Conservation (phyloP, 257 asterid genomes). For the Fraxinus cuspidata region DNA sequence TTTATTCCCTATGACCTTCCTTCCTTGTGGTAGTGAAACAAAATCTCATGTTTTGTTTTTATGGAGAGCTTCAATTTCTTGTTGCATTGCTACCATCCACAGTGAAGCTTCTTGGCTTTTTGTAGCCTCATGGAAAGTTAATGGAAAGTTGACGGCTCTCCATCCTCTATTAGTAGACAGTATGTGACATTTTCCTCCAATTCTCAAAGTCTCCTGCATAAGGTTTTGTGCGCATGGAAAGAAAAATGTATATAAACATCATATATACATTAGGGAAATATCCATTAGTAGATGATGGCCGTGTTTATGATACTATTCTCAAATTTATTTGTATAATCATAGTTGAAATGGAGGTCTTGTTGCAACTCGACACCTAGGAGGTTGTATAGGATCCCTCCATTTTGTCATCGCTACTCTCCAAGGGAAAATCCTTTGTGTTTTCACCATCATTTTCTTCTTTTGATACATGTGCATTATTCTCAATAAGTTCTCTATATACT, state of each 20-base stretch:
- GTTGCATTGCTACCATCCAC: too few species aligned
- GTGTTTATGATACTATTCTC: conserved; percentile 29
- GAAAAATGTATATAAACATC: background rate
- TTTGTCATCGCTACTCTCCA: conserved; percentile 22
- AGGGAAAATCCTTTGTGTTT: conserved; percentile 19
- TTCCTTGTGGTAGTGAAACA: too few species aligned
- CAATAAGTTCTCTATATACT: conserved; percentile 44
- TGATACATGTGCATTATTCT: conserved; percentile 34
- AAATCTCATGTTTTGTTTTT: too few species aligned
- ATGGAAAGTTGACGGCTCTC: too few species aligned
- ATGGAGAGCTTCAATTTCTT: too few species aligned
- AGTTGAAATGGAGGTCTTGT: conserved; percentile 32
- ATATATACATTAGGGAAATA: background rate
- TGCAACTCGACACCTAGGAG: conserved; percentile 32
- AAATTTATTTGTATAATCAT: conserved; percentile 24
- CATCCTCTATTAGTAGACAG: too few species aligned
- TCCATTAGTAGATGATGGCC: conserved; percentile 9
- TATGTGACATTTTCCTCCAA: too few species aligned
- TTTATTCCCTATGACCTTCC: too few species aligned
- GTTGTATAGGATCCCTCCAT: conserved; percentile 31
- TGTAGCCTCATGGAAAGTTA: too few species aligned
- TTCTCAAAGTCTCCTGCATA: too few species aligned
- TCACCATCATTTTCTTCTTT: conserved; percentile 32
- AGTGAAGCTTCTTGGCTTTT: too few species aligned
- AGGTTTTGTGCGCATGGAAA: too few species aligned